Conservation (phyloP, 306 rosid species). For the Cucumis melo region DNA sequence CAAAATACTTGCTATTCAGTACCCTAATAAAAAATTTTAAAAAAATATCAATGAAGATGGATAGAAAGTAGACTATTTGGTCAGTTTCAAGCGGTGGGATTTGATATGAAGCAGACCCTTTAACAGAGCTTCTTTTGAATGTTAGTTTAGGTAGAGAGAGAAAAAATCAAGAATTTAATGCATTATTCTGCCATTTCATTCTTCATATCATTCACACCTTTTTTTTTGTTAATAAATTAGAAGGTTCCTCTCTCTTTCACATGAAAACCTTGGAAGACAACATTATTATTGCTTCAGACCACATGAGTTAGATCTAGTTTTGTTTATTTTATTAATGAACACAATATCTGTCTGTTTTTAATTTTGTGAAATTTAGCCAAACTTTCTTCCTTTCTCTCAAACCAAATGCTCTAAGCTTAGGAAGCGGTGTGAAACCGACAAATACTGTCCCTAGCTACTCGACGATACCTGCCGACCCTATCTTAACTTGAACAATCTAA, state of each 20-base stretch:
- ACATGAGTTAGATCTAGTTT: not conserved
- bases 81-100: constrained; percentile 4
- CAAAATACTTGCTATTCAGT: not conserved
- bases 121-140: constrained; percentile 2
- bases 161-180: not conserved
- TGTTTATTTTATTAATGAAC: not conserved
- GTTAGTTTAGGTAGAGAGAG: not conserved
- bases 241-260: constrained; percentile 2
- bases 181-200: not conserved
- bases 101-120: constrained; percentile 1
- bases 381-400: too few species aligned
- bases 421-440: too few species aligned
- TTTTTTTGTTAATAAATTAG: not conserved
- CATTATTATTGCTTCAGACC: not conserved
- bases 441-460: too few species aligned
- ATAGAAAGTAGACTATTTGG: not conserved
- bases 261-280: not conserved
- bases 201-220: not conserved
- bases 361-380: not conserved
- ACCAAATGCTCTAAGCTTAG: too few species aligned
- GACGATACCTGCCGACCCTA: too few species aligned
- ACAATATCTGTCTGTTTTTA: not conserved
- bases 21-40: not conserved
- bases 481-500: too few species aligned
- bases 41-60: not conserved